Evolutionary conservation across 202 grass and related monocot genomes (phyloP).

Genomic region (Schoenoplectus tabernaemontani): DNA sequence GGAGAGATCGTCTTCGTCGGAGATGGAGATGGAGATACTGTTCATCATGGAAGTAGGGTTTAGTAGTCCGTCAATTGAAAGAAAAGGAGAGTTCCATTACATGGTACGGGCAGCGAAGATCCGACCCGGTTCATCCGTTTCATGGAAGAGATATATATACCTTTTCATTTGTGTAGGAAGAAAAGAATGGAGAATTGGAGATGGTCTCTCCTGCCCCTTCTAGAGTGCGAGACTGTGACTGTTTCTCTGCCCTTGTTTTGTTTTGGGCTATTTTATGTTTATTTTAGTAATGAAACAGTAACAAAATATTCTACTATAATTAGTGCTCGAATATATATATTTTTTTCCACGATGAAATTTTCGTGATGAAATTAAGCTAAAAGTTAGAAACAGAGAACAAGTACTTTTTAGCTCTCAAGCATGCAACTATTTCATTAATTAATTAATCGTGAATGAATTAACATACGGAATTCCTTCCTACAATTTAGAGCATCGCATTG

Average conservation of each 20-base stretch:
- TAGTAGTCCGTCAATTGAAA: constrained; percentile 6
- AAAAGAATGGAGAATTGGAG: neutral
- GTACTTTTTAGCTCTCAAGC: neutral
- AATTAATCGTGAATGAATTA: neutral
- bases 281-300: neutral
- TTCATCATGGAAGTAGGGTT: constrained; percentile 52
- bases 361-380: neutral
- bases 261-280: neutral
- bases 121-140: neutral
- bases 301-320: neutral
- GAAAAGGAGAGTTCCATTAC: neutral
- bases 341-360: neutral
- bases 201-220: neutral
- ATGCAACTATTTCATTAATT: neutral
- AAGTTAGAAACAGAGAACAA: neutral
- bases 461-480: neutral
- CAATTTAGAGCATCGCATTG: neutral
- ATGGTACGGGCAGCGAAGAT: constrained; percentile 5
- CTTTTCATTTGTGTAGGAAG: neutral
- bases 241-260: neutral
- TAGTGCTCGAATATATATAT: neutral
- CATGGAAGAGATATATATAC: neutral
- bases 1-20: constrained; percentile 65
- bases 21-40: constrained; percentile 68
- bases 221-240: neutral